phyloP scores from a whole-genome alignment of 768 basidiomycete species.

The Rhodotorula diobovata region DNA sequence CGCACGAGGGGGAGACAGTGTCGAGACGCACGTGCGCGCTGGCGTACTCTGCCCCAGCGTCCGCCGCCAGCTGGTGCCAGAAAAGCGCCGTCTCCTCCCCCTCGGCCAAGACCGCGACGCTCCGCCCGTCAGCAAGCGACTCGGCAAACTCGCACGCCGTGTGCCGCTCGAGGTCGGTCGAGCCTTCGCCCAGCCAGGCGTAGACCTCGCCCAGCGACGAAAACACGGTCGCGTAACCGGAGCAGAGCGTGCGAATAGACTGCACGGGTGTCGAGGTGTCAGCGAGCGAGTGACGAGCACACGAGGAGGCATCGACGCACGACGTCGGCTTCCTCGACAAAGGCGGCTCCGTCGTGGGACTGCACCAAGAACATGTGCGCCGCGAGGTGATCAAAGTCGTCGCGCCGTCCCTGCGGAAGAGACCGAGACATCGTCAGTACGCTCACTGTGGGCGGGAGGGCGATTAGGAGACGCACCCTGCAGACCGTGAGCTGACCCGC shows the following conservation, averaged over 20 bases:
- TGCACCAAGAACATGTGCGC: constrained; percentile 10
- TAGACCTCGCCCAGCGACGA: constrained; percentile 26
- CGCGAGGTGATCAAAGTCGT: constrained; percentile 29
- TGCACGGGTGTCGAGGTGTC: not conserved
- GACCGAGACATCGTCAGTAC: not conserved
- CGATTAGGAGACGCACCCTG: constrained; percentile 1
- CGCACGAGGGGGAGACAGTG: no score
- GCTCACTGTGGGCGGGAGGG: not conserved
- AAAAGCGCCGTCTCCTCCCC: constrained; percentile 26
- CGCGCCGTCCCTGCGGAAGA: constrained; percentile 10
- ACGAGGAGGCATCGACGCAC: not conserved
- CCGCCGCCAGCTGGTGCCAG: constrained; percentile 6
- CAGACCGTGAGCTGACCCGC: constrained; percentile 25
- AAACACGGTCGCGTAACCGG: constrained; percentile 20
- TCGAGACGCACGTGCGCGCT: constrained; percentile 9
- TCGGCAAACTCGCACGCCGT: constrained; percentile 25
- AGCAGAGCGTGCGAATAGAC: constrained; percentile 21
- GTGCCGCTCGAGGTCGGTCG: constrained; percentile 11
- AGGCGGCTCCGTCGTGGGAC: constrained; percentile 5
- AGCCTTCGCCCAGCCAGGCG: constrained; percentile 32
- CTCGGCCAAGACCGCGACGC: constrained; percentile 9
- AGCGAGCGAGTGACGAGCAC: no score
- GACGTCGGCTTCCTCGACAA: constrained; percentile 22
- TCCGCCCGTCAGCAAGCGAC: constrained; percentile 23
- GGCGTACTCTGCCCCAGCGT: constrained; percentile 13